These are phyloP conservation scores for Thinopyrum elongatum DNA, from an alignment of 176 grass and related monocot species.

Conservation along the genomic window DNA sequence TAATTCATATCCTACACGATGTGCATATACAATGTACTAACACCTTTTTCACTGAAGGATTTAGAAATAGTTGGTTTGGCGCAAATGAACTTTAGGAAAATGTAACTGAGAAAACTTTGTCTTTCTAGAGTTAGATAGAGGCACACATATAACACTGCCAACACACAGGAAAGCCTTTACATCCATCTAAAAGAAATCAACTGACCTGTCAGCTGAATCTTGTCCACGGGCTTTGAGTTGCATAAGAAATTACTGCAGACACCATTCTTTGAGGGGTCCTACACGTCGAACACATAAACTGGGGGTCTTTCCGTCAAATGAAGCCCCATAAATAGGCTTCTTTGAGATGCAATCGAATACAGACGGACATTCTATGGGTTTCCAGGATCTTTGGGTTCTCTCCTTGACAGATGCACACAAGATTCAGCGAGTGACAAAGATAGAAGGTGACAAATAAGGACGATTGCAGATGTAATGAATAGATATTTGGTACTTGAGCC, in stretches of 20 bases:
- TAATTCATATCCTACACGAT: background rate
- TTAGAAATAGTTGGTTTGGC: background rate
- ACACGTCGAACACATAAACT: no score
- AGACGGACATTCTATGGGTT: constrained; percentile 69
- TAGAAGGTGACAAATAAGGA: background rate
- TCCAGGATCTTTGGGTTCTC: constrained; percentile 31
- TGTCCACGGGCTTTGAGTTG: no score
- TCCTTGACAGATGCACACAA: constrained; percentile 44
- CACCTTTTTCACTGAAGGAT: background rate
- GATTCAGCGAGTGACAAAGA: background rate
- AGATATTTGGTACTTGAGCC: background rate
- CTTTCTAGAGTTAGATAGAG: background rate
- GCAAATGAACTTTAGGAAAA: background rate
- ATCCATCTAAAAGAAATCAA: background rate
- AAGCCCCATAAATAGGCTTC: constrained; percentile 56
- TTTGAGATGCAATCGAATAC: constrained; percentile 85
- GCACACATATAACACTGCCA: background rate
- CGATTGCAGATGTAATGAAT: background rate
- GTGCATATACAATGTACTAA: background rate
- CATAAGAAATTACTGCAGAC: no score
- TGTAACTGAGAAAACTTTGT: background rate
- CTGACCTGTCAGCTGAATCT: no score
- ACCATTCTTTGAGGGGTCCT: background rate
- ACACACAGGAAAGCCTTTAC: background rate
- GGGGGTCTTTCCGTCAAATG: no score